phyloP scores from a whole-genome alignment of 208 protist genomes.

The Phytomonas francai region DNA sequence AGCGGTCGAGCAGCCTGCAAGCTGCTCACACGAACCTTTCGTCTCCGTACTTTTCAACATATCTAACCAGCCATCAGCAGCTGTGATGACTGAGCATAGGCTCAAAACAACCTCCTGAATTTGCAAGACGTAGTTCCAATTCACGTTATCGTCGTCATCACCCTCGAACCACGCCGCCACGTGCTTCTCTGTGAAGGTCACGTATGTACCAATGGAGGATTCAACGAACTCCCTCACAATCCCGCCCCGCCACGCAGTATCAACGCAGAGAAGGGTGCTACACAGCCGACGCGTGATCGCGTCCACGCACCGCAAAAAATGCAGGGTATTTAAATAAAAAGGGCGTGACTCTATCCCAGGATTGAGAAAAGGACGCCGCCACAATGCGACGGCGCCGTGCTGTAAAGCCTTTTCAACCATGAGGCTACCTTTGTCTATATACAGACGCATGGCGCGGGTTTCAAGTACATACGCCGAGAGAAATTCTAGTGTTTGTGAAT shows the following conservation, averaged over 20 bases:
- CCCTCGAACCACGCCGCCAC: neutral
- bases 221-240: slow-evolving; percentile 16
- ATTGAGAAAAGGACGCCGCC: slow-evolving; percentile 39
- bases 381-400: slow-evolving; percentile 28
- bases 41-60: slow-evolving; percentile 16
- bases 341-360: slow-evolving; percentile 4
- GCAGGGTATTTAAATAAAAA: slow-evolving; percentile 20
- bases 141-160: neutral
- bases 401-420: slow-evolving; percentile 23
- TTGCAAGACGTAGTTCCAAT: slow-evolving; percentile 14
- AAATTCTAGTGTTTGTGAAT: slow-evolving; percentile 11
- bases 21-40: neutral
- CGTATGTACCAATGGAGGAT: slow-evolving; percentile 13
- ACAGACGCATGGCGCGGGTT: slow-evolving; percentile 18
- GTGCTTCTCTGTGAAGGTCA: slow-evolving; percentile 13
- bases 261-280: slow-evolving; percentile 21
- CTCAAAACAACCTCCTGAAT: slow-evolving; percentile 20
- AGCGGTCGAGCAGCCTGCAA: neutral
- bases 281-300: slow-evolving; percentile 38
- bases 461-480: slow-evolving; percentile 20
- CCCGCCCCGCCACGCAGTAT: slow-evolving; percentile 6
- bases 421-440: slow-evolving; percentile 14
- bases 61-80: slow-evolving; percentile 27
- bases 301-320: slow-evolving; percentile 47
- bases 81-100: slow-evolving; percentile 15